Base-by-base conservation (phyloP, 176 grass and related monocot genomes). In the Carex kokanica region DNA sequence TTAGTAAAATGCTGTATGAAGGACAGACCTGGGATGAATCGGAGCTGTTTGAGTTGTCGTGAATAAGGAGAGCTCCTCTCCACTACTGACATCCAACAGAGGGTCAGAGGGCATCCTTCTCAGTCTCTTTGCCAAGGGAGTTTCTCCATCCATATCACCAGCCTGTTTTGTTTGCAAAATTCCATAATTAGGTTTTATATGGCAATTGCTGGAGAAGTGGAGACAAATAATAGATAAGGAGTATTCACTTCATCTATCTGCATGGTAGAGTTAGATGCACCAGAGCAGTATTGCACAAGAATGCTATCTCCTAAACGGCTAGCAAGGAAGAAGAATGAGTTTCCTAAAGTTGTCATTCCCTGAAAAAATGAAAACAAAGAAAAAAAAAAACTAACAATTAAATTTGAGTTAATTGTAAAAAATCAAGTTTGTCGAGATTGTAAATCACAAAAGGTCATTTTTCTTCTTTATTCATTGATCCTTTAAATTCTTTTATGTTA, bases 241-340 rank as follows among this genome's bases (percentile, higher is more conserved):
- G 80, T 38, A 87, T 82, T 31, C 73, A 94, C 95, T 87, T 98
- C 92, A 81, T 98, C 89, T 47, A 85, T 88, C 84, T 81, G 52
- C 61, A 88, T 83, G 83, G 55, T 78, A 41, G 81, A 83, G 81
- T 85, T 65, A 38, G 94, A 72, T 72, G 84, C 72, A 40, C 90
- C 89, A 80, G 73, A 90, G 47, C 87, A 91, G 90, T 87, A 98
- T 85, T 98, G 95, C 56, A 98, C 92, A 87, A 98, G 92, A 91
- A 98, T 87, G 82, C 90, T 98, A 83, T 98, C 95, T 75, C 92
- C 95, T 51, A 98, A 86, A 68, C 95, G 84, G 78, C 95, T 98
- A 64, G 90, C 95, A 85, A 98, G 91, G 85, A 98, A 98, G 83
- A 98, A 94, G 58, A 98, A 98, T 6, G 87, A 94, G 83, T 81